These are phyloP conservation scores for Elaeis oleifera DNA, from an alignment of 202 grass and related monocot species.

Conservation along the genomic window DNA sequence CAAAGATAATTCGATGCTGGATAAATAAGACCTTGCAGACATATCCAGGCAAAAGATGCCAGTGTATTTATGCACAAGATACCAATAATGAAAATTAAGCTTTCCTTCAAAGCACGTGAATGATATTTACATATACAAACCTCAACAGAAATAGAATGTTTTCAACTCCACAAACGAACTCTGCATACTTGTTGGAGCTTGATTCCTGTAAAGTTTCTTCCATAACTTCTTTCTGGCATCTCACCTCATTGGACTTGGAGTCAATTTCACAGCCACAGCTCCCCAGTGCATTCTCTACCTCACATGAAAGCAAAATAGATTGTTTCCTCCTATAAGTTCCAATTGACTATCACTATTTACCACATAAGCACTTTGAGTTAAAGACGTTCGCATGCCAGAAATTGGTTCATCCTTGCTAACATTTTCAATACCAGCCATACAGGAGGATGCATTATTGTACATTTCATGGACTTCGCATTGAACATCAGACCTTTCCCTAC, in stretches of 20 bases:
- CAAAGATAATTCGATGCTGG: no score
- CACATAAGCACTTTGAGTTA: neutral
- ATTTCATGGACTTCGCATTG: constrained; percentile 7
- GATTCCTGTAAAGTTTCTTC: constrained; percentile 6
- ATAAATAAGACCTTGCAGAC: no score
- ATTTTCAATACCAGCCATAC: neutral
- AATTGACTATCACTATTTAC: constrained; percentile 3
- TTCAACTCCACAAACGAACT: constrained; percentile 1
- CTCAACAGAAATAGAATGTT: constrained; percentile 28
- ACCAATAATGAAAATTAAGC: no score
- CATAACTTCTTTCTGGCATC: constrained; percentile 8
- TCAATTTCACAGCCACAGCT: constrained; percentile 11
- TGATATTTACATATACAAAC: constrained; percentile 18
- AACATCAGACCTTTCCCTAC: constrained; percentile 24
- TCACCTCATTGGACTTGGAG: neutral
- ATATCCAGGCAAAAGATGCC: no score
- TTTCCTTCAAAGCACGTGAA: no score
- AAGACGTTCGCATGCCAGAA: constrained; percentile 22
- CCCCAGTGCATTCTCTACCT: no score
- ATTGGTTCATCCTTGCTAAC: constrained; percentile 13
- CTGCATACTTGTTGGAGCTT: constrained; percentile 13
- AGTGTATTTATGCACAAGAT: no score
- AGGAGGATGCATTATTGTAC: constrained; percentile 9
- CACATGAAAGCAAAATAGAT: neutral
- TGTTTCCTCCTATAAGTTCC: neutral